phyloP scores from a whole-genome alignment of 2,329 filamentous ascomycete genomes.

The Fusarium sp. region DNA sequence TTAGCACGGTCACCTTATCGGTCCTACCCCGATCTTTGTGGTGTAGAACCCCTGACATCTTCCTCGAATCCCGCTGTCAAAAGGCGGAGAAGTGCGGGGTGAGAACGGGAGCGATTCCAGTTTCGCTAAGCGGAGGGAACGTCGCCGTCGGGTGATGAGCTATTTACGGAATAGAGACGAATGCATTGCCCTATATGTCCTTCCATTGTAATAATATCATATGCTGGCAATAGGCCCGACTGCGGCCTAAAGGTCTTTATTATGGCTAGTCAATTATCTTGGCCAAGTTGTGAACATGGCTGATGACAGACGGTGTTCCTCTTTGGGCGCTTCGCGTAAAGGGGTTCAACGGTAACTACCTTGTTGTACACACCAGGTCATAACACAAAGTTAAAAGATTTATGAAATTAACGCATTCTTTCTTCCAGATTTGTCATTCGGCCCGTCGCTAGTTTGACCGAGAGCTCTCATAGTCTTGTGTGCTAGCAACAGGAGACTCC shows the following conservation, averaged over 20 bases:
- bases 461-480: neutral
- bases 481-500: constrained; percentile 1
- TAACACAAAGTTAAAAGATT: neutral
- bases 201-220: neutral
- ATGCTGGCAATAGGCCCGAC: neutral
- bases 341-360: no score
- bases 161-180: constrained; percentile 1
- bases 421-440: constrained; percentile 1
- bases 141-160: neutral
- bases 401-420: neutral
- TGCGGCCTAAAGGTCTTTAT: neutral
- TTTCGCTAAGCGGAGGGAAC: constrained; percentile 7
- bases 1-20: neutral
- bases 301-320: neutral
- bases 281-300: neutral
- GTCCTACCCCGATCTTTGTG: neutral
- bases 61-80: neutral
- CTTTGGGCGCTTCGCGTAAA: neutral
- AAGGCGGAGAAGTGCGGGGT: constrained; percentile 5
- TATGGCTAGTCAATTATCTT: neutral
- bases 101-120: neutral
- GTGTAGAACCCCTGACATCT: neutral
- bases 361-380: no score
- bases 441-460: constrained; percentile 1
- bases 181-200: constrained; percentile 3